These are phyloP conservation scores for Diplodia scrobiculata DNA, from an alignment of 2,329 filamentous ascomycete genomes.

Conservation along the genomic window DNA sequence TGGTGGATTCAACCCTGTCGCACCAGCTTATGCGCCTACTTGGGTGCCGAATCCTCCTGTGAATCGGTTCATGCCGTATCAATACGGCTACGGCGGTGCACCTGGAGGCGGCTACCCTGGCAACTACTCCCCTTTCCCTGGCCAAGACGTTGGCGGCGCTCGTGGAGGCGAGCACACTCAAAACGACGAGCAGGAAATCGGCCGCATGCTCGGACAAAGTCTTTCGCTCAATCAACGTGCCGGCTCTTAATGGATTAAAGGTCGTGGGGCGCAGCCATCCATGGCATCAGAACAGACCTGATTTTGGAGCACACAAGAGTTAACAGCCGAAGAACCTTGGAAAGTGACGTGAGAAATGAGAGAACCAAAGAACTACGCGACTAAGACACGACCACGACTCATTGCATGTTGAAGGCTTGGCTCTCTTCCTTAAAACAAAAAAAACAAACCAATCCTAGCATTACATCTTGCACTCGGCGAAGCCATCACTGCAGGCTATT, in stretches of 20 bases:
- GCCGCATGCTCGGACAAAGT: constrained; percentile 2
- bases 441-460: not conserved
- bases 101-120: constrained; percentile 24
- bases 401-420: constrained; percentile 12
- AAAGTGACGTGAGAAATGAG: constrained; percentile 4
- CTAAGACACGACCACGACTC: constrained; percentile 17
- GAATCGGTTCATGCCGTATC: constrained; percentile 25
- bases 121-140: constrained; percentile 6
- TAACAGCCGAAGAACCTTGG: constrained; percentile 2
- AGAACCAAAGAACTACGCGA: constrained; percentile 5
- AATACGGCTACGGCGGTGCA: constrained; percentile 8
- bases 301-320: constrained; percentile 2
- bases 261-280: not conserved
- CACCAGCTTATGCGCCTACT: constrained; percentile 22
- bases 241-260: constrained; percentile 6
- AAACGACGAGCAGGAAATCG: constrained; percentile 16
- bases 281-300: constrained; percentile 2
- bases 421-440: not conserved
- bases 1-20: constrained; percentile 27
- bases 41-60: constrained; percentile 25
- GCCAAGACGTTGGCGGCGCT: constrained; percentile 2
- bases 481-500: constrained; percentile 7
- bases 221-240: constrained; percentile 21
- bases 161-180: constrained; percentile 9
- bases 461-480: constrained; percentile 4